These are phyloP conservation scores for Colletotrichum siamense DNA, from an alignment of 2,329 filamentous ascomycete genomes.

Conservation along the genomic window DNA sequence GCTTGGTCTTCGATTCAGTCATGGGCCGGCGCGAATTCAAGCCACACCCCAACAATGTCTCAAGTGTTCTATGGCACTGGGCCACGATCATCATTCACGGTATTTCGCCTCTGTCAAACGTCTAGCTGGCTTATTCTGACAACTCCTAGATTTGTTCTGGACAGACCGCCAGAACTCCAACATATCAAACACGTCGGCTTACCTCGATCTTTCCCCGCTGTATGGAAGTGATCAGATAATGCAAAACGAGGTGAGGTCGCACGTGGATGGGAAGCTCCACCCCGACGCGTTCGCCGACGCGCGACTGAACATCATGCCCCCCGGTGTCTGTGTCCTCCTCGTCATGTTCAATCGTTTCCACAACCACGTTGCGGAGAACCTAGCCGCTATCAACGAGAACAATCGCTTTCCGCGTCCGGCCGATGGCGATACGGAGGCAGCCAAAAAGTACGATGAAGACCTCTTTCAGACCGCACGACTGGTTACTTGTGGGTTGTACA, in stretches of 20 bases:
- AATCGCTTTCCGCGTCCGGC: slow-evolving; percentile 75
- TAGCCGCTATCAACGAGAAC: slow-evolving; percentile 86
- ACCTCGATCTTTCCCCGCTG: slow-evolving; percentile 73
- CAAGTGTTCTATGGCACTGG: slow-evolving; percentile 62
- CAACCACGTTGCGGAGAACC: slow-evolving; percentile 81
- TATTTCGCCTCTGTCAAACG: slow-evolving; percentile 27
- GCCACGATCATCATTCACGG: slow-evolving; percentile 73
- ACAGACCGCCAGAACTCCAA: slow-evolving; percentile 67
- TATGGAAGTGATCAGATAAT: slow-evolving; percentile 73
- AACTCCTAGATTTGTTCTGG: slow-evolving; percentile 66
- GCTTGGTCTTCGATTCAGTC: slow-evolving; percentile 65
- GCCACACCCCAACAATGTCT: slow-evolving; percentile 74
- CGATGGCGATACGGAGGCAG: slow-evolving; percentile 55
- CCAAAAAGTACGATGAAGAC: slow-evolving; percentile 77
- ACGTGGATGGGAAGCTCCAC: slow-evolving; percentile 75
- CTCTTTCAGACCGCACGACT: slow-evolving; percentile 80
- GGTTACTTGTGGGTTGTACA: slow-evolving; percentile 77
- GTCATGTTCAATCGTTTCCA: slow-evolving; percentile 87
- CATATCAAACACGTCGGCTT: slow-evolving; percentile 72
- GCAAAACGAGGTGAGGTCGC: slow-evolving; percentile 71
- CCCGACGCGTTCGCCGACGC: slow-evolving; percentile 75
- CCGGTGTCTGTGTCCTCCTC: slow-evolving; percentile 73
- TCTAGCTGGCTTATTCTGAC: background rate
- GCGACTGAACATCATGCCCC: slow-evolving; percentile 72
- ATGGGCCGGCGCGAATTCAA: slow-evolving; percentile 58